Evolutionary conservation across 108 stramenopile species (phyloP), one percentile per base, ranked within the genome.

Genomic region (Cylindrotheca closterium): DNA sequence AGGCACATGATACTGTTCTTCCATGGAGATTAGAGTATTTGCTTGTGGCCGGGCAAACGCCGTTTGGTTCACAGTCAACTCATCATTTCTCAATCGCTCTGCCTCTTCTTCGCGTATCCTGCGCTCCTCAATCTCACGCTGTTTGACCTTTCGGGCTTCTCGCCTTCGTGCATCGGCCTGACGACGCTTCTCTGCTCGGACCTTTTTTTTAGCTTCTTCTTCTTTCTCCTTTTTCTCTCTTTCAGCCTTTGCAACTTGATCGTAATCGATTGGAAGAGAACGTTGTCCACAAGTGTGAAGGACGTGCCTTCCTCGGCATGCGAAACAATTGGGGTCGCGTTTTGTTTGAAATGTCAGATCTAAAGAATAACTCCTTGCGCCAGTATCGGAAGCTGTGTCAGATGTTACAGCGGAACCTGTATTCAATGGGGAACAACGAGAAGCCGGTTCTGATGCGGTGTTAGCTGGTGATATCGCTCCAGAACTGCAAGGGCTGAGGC

Each of bases 271-370:
- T 17, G 85, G 85, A 47, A 68, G 19, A 19, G 75, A 79, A 22
- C 80, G 73, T 52, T 67, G 80, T 26, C 79, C 80, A 71, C 85
- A 82, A 8, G 71, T 56, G 53, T 86, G 85, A 29, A 75, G 34
- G 24, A 86, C 81, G 31, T 73, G 33, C 19, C 85, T 71, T 19
- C 85, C 85, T 4, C 69, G 56, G 60, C 85, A 86, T 12, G 85
- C 85, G 25, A 50, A 30, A 62, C 82, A 83, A 17, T 55, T 52
- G 10, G 56, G 54, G 34, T 46, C 42, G 1, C 17, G 15, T 12
- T 55, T 66, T n/a, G 2, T 19, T 46, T 0, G n/a, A n/a, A n/a
- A n/a, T n/a, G n/a, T n/a, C 2, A 0, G 1, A 30, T 30, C 18
- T 27, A 55, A 30, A 10, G 3, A 30, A 28, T 26, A 22, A 10